Base-by-base conservation (phyloP, 1,284 basidiomycete species). In the Trichosporon ovoides region DNA sequence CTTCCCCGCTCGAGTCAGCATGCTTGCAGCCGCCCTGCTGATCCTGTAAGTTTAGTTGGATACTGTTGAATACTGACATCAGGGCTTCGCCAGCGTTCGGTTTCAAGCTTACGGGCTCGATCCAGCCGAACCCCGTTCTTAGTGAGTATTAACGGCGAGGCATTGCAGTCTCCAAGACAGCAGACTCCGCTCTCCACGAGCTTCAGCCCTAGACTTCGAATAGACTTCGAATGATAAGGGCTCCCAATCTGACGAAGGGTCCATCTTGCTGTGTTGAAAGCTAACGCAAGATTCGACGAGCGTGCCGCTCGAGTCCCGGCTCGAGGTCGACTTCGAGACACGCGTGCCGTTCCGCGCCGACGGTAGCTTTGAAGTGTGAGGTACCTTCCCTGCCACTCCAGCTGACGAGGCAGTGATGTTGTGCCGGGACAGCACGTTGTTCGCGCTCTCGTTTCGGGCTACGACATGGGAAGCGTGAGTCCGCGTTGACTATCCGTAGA, bases 341-440 rank as follows among this genome's bases (percentile, higher is more conserved):
- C 56, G 57, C 34, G 62, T 68, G 6, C 65, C 64, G 38, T 60
- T 76, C 38, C 64, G 60, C 22, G 60, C 61, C 34, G 72, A 74
- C 52, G 74, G 74, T 2, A 61, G 62, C 16, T 76, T 74, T 55
- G 61, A 64, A 24, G 28, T 75, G 72, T 72, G 53, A 48, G 73
- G 6, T 18, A 11, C 19, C 22, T 18, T 16, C 11, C 3, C n/a
- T 3, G 20, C 7, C 3, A 13, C 9, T n/a, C n/a, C n/a, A 24
- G 35, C 40, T 49, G 46, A 38, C 50, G 37, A 14, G 24, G 22
- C 69, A 70, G n/a, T 38, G 60, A 65, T 36, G 66, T 76, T 0
- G 22, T 58, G 1, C 61, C 68, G 9, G 75, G 75, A 11, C 59
- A 58, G 34, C 68, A 77, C 49, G 56, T 71, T n/a, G 56, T 75